A percentile compares a stretch with the other conserved stretches of the same genome.
These are phyloP conservation scores for Yamadazyma blattariae DNA, from an alignment of 1,139 yeast genomes.

Conservation along the genomic window DNA sequence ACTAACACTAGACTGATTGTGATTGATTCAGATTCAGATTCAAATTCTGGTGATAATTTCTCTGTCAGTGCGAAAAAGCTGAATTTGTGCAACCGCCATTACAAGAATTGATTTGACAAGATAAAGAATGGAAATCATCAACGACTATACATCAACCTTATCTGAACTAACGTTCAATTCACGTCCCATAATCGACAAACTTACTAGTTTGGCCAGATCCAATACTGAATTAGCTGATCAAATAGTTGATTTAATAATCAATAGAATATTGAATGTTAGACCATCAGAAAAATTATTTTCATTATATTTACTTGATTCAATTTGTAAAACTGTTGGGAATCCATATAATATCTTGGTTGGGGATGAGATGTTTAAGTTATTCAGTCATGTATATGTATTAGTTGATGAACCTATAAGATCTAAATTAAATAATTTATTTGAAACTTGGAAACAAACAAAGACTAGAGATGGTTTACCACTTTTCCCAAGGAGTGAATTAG, in stretches of 20 bases:
- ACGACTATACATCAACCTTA: slow-evolving; percentile 65
- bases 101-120: too few species aligned
- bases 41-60: too few species aligned
- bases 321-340: slow-evolving; percentile 84
- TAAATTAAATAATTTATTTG: slow-evolving; percentile 72
- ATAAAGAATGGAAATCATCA: slow-evolving; percentile 25
- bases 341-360: slow-evolving; percentile 82
- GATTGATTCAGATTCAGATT: too few species aligned
- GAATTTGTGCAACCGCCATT: too few species aligned
- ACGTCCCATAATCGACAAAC: slow-evolving; percentile 79
- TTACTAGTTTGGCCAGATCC: slow-evolving; percentile 88
- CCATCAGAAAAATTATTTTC: slow-evolving; percentile 85
- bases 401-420: slow-evolving; percentile 69
- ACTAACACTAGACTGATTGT: too few species aligned
- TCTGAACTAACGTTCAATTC: slow-evolving; percentile 84
- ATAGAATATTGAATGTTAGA: slow-evolving; percentile 50
- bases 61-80: too few species aligned
- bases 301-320: slow-evolving; percentile 85
- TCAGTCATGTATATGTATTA: slow-evolving; percentile 72
- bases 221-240: slow-evolving; percentile 74
- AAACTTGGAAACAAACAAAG: slow-evolving; percentile 72
- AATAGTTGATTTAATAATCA: slow-evolving; percentile 69
- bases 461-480: slow-evolving; percentile 63
- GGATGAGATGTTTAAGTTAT: slow-evolving; percentile 61
- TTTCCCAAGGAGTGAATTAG: slow-evolving; percentile 69